phyloP scores from a whole-genome alignment of 495 filamentous ascomycete species.

The Astrothelium subdiscretum region DNA sequence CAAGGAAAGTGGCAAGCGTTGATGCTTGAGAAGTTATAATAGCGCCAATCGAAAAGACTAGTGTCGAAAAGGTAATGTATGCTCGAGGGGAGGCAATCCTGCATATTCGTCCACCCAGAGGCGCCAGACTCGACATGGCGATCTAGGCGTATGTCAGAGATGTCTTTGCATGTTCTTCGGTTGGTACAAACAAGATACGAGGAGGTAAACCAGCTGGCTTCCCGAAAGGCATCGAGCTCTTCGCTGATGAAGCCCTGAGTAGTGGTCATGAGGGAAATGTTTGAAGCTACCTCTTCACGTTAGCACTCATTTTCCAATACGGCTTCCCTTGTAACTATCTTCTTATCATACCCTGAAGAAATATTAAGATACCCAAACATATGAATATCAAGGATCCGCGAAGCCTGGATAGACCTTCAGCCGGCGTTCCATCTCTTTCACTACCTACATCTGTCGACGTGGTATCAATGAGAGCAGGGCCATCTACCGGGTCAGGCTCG shows the following conservation, averaged over 20 bases:
- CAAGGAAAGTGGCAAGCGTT: constrained; percentile 47
- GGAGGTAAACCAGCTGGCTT: constrained; percentile 65
- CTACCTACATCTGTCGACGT: not conserved
- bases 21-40: constrained; percentile 48
- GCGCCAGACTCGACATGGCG: constrained; percentile 52
- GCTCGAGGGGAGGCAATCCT: constrained; percentile 54
- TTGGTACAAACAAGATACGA: constrained; percentile 40
- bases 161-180: not conserved
- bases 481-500: not conserved
- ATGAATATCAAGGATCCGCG: not conserved
- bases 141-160: constrained; percentile 34
- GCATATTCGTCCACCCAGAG: constrained; percentile 53
- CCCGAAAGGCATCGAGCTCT: constrained; percentile 58
- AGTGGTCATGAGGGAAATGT: constrained; percentile 68
- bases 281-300: constrained; percentile 31
- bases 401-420: constrained; percentile 1
- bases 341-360: not conserved
- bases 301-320: not conserved
- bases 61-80: constrained; percentile 45
- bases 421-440: not conserved
- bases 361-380: not conserved
- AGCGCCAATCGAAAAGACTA: constrained; percentile 48
- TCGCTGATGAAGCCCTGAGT: constrained; percentile 60
- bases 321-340: not conserved
- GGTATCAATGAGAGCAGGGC: not conserved